Conservation (phyloP, 2,329 filamentous ascomycete species). For the Aspergillus sp. region DNA sequence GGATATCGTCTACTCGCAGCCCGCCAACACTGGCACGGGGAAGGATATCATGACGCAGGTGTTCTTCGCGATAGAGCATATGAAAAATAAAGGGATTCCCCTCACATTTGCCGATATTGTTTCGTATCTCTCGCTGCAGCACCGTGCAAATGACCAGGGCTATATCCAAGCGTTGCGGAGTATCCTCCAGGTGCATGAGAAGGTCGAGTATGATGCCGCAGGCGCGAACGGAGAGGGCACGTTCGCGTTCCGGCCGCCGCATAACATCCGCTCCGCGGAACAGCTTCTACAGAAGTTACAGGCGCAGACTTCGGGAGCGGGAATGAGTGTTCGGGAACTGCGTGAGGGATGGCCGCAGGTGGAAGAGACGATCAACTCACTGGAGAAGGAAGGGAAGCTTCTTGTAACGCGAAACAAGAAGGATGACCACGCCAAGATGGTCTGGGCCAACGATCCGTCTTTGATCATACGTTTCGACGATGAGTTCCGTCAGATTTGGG, state of each 20-base stretch:
- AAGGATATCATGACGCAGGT: conserved; percentile 79
- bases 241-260: conserved; percentile 77
- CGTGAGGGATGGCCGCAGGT: conserved; percentile 94
- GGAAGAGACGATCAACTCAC: conserved; percentile 64
- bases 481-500: conserved; percentile 79
- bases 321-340: conserved; percentile 77
- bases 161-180: conserved; percentile 56
- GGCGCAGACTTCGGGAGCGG: conserved; percentile 68
- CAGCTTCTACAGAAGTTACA: conserved; percentile 76
- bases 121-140: conserved; percentile 66
- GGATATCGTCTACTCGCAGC: conserved; percentile 61
- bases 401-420: conserved; percentile 87
- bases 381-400: conserved; percentile 71
- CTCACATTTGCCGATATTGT: conserved; percentile 69
- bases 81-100: conserved; percentile 61
- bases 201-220: conserved; percentile 50
- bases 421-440: conserved; percentile 73
- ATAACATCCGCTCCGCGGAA: conserved; percentile 69
- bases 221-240: conserved; percentile 61
- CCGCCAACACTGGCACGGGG: conserved; percentile 65
- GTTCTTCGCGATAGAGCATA: conserved; percentile 74
- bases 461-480: conserved; percentile 67
- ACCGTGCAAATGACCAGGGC: conserved; percentile 50
- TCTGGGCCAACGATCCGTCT: conserved; percentile 81
- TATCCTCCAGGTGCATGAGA: conserved; percentile 59